Evolutionary conservation across 148 eudicot genomes (phyloP).

Genomic region (Fagopyrum tataricum): DNA sequence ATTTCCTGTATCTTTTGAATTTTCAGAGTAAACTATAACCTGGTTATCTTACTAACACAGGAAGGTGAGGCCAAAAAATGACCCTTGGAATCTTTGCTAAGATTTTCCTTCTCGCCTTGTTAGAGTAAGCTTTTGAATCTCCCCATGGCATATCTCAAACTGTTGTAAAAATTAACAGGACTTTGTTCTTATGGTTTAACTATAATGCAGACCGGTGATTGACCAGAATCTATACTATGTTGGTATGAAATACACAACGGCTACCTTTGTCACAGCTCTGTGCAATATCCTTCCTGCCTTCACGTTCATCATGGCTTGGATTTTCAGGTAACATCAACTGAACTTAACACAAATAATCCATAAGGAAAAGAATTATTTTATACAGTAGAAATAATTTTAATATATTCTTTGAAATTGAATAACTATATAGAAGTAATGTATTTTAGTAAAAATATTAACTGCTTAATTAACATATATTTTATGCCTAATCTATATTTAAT

Average conservation of each 20-base stretch:
- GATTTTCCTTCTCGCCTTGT: slow-evolving; percentile 50
- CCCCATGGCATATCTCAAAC: neutral
- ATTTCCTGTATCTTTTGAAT: neutral
- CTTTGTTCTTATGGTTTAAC: neutral
- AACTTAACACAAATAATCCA: no score
- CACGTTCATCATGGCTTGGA: slow-evolving; percentile 78
- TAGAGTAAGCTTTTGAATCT: slow-evolving; percentile 44
- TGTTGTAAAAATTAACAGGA: neutral
- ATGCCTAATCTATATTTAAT: no score
- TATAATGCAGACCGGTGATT: slow-evolving; percentile 56
- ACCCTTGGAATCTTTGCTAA: slow-evolving; percentile 45
- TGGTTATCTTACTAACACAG: slow-evolving; percentile 28
- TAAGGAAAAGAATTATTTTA: no score
- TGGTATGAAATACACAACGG: slow-evolving; percentile 70
- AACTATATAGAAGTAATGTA: no score
- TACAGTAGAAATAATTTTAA: no score
- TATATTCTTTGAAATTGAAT: no score
- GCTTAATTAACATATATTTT: no score
- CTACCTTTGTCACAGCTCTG: slow-evolving; percentile 63
- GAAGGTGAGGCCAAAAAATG: slow-evolving; percentile 72
- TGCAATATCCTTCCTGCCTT: slow-evolving; percentile 66
- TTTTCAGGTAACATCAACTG: slow-evolving; percentile 36
- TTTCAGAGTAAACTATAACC: slow-evolving; percentile 1
- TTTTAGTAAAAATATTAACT: no score
- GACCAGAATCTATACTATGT: slow-evolving; percentile 76